Conservation (phyloP, 139 green algal species). For the Chlorella vulgaris region DNA sequence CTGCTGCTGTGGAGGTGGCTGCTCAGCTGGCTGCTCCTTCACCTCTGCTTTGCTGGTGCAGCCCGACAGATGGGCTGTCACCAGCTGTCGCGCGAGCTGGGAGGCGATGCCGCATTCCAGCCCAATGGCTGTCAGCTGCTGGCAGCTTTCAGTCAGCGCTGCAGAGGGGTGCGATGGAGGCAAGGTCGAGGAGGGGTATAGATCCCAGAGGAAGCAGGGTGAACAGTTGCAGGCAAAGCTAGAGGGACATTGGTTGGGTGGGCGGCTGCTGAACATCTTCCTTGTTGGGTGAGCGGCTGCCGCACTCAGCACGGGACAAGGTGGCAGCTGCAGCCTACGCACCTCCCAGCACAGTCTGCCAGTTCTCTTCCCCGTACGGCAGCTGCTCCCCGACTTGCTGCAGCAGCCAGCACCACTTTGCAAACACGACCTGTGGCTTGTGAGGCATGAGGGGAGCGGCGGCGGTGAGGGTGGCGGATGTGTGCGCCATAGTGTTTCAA, state of each 20-base stretch:
- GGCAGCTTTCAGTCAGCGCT: not conserved
- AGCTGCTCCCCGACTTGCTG: slow-evolving; percentile 3
- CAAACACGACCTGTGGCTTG: not conserved
- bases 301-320: too few species aligned
- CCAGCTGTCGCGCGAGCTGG: not conserved
- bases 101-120: not conserved
- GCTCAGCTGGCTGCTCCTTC: not conserved
- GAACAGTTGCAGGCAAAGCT: too few species aligned
- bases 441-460: not conserved
- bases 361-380: slow-evolving; percentile 14
- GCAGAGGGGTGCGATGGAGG: not conserved
- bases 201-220: too few species aligned
- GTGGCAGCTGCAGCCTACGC: too few species aligned
- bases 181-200: too few species aligned
- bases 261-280: too few species aligned
- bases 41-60: not conserved
- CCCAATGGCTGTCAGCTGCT: not conserved
- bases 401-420: slow-evolving; percentile 7
- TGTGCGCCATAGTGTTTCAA: not conserved
- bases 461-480: not conserved
- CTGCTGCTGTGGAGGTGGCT: not conserved
- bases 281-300: too few species aligned
- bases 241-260: too few species aligned
- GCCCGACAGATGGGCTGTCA: not conserved
- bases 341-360: slow-evolving; percentile 22